Percentiles rank a stretch among this genome's conserved stretches.
These are phyloP conservation scores for Pseudopithomyces chartarum DNA, from an alignment of 2,329 filamentous ascomycete species.

Conservation along the genomic window DNA sequence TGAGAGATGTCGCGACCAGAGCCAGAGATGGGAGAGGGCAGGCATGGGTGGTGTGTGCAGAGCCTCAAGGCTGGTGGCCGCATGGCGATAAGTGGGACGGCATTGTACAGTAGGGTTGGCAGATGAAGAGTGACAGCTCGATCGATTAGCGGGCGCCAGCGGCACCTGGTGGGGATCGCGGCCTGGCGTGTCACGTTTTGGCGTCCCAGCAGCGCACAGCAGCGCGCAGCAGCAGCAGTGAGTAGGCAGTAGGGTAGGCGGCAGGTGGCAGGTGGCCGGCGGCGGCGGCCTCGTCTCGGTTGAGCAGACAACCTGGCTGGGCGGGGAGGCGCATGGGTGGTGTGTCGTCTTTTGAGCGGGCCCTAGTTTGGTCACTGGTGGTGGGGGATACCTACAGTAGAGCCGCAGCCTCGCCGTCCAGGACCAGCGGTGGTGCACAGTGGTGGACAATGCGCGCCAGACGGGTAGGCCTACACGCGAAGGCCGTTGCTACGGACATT, in stretches of 20 bases:
- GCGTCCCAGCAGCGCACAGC: neutral
- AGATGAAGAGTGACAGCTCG: conserved; percentile 3
- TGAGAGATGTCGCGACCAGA: neutral
- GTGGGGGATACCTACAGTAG: too few species aligned
- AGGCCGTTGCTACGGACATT: conserved; percentile 9
- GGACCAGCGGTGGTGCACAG: conserved; percentile 10
- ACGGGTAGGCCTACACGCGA: neutral
- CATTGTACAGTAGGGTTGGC: too few species aligned
- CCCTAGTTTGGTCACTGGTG: conserved; percentile 5
- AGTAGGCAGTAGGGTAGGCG: neutral
- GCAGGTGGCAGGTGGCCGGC: neutral
- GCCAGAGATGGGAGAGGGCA: neutral
- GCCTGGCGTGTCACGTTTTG: conserved; percentile 2
- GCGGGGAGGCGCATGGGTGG: neutral
- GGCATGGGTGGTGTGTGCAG: neutral
- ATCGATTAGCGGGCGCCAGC: neutral
- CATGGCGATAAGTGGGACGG: neutral
- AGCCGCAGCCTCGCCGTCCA: conserved; percentile 11
- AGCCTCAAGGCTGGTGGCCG: neutral
- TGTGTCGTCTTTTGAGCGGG: neutral
- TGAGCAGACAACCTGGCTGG: neutral
- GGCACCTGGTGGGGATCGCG: conserved; percentile 1
- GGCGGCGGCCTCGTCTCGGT: too few species aligned
- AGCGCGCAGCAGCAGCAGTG: neutral
- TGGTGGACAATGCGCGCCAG: conserved; percentile 12